Conservation (phyloP, 2,329 filamentous ascomycete species). For the Xylariaceae sp. region DNA sequence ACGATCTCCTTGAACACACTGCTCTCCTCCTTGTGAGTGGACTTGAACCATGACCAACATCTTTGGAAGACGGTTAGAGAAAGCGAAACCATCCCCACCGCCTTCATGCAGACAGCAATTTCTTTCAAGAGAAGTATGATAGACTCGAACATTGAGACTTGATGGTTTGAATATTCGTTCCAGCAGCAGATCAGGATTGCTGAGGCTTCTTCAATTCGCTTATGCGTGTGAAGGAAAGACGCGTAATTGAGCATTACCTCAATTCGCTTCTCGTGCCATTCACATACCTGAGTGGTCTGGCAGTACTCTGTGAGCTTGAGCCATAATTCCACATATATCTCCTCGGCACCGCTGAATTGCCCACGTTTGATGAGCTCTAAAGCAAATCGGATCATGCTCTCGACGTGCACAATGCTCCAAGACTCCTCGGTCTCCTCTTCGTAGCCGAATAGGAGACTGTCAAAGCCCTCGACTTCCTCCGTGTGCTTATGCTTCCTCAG, state of each 20-base stretch:
- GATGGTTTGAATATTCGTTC: conserved; percentile 26
- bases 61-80: conserved; percentile 26
- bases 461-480: conserved; percentile 20
- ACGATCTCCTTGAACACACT: conserved; percentile 26
- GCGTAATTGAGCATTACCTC: conserved; percentile 26
- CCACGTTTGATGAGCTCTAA: conserved; percentile 19
- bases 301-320: conserved; percentile 27
- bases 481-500: conserved; percentile 18
- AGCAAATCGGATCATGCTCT: conserved; percentile 21
- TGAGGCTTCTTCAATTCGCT: conserved; percentile 20
- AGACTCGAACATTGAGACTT: conserved; percentile 27
- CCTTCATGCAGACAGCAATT: conserved; percentile 19
- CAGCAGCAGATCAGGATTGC: conserved; percentile 26
- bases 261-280: conserved; percentile 28
- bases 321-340: conserved; percentile 26
- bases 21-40: conserved; percentile 25
- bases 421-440: conserved; percentile 22
- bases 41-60: conserved; percentile 30
- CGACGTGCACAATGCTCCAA: conserved; percentile 21
- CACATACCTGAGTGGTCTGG: conserved; percentile 1
- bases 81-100: conserved; percentile 19
- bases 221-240: conserved; percentile 20
- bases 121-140: conserved; percentile 24
- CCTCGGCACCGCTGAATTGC: conserved; percentile 20
- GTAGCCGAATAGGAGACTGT: conserved; percentile 23